Evolutionary conservation across 352 stramenopile species (phyloP).

Genomic region (Thalassiosira gravida): DNA sequence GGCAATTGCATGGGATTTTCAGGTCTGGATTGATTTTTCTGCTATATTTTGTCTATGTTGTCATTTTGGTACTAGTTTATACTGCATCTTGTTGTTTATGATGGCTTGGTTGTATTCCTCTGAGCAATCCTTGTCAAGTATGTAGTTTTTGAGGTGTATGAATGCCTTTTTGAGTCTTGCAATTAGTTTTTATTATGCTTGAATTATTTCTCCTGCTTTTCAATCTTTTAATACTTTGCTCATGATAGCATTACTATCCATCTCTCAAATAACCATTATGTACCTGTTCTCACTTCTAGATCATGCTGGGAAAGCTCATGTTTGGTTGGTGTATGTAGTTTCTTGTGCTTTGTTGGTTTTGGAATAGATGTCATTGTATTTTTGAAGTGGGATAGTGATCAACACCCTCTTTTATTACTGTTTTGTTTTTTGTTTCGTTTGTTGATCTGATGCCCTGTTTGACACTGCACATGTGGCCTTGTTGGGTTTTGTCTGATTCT

Average conservation of each 20-base stretch:
- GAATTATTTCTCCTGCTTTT: conserved; percentile 20
- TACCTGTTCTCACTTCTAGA: conserved; percentile 53
- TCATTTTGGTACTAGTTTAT: neutral
- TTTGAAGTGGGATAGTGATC: neutral
- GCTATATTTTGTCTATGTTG: conserved; percentile 56
- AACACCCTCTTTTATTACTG: neutral
- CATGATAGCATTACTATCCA: conserved; percentile 63
- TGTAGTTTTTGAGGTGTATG: neutral
- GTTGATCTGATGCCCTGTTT: conserved; percentile 24
- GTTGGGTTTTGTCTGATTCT: conserved; percentile 24
- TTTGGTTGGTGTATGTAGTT: conserved; percentile 59
- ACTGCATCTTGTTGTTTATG: neutral
- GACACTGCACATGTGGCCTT: conserved; percentile 33
- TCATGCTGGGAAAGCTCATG: conserved; percentile 38
- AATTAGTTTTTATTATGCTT: conserved; percentile 26
- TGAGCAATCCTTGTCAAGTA: conserved; percentile 19
- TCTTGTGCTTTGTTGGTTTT: conserved; percentile 10
- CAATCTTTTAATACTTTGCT: conserved; percentile 44
- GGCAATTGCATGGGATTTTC: conserved; percentile 60
- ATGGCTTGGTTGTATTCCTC: conserved; percentile 1
- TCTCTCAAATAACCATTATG: conserved; percentile 59
- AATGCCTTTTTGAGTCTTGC: conserved; percentile 1
- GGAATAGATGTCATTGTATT: conserved; percentile 19
- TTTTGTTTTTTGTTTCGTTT: conserved; percentile 5
- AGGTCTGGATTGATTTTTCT: conserved; percentile 64